Conservation (phyloP, 2,329 filamentous ascomycete species). For the Elsinoe batatas region DNA sequence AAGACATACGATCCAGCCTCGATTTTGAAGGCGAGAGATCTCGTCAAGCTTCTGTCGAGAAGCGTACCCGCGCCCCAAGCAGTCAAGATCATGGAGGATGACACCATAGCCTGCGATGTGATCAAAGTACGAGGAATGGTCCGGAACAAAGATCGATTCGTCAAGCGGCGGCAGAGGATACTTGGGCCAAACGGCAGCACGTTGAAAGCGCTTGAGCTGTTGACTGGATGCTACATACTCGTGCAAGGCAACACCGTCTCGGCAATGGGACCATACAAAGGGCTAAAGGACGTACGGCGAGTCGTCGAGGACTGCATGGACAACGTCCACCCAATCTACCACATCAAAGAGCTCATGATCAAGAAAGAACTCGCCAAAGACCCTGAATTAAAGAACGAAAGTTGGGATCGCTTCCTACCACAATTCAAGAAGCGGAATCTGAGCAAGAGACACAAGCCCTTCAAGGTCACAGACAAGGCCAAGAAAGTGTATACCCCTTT, state of each 20-base stretch:
- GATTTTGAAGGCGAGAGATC: slow-evolving; percentile 85
- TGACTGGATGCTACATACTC: slow-evolving; percentile 85
- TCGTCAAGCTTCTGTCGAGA: slow-evolving; percentile 85
- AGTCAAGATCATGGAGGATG: slow-evolving; percentile 88
- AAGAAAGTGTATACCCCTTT: slow-evolving; percentile 97
- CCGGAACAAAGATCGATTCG: slow-evolving; percentile 87
- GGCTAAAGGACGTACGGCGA: slow-evolving; percentile 80
- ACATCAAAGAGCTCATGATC: slow-evolving; percentile 94
- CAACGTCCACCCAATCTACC: slow-evolving; percentile 82
- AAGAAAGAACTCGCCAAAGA: slow-evolving; percentile 87
- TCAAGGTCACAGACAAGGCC: slow-evolving; percentile 80
- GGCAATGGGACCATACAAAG: slow-evolving; percentile 86
- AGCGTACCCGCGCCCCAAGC: slow-evolving; percentile 90
- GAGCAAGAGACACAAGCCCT: slow-evolving; percentile 70
- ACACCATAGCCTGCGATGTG: slow-evolving; percentile 72
- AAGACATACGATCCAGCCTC: slow-evolving; percentile 87
- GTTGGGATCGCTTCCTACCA: slow-evolving; percentile 91
- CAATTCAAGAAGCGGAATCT: slow-evolving; percentile 94
- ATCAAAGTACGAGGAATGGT: slow-evolving; percentile 91
- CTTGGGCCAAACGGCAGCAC: slow-evolving; percentile 86
- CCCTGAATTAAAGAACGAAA: slow-evolving; percentile 74
- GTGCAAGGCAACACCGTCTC: slow-evolving; percentile 95
- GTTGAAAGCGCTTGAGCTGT: slow-evolving; percentile 82
- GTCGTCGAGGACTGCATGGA: slow-evolving; percentile 93
- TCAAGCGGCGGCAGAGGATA: slow-evolving; percentile 87